A percentile compares a stretch with the other conserved stretches of the same genome.
Conservation (phyloP, 371 early-diverging fungal genomes). For the Mortierella sp. region DNA sequence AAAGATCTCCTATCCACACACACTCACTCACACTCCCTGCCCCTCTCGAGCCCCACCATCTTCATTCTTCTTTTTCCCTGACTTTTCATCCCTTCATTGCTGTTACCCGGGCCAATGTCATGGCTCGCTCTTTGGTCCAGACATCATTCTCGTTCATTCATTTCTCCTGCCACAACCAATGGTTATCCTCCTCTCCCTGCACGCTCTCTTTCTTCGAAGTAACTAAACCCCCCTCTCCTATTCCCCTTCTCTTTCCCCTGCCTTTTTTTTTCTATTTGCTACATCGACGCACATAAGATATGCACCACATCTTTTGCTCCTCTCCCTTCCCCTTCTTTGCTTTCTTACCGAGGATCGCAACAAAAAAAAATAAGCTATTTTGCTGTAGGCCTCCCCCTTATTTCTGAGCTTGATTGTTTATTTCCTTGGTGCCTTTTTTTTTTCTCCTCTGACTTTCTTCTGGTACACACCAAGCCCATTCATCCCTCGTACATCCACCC, state of each 20-base stretch:
- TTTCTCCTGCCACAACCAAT: too few relatives aligned
- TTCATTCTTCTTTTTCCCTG: too few relatives aligned
- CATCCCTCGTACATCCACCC: too few relatives aligned
- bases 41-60: too few relatives aligned
- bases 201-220: neutral
- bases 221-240: neutral
- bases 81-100: too few relatives aligned
- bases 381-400: neutral
- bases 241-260: neutral
- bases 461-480: neutral
- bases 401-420: conserved; percentile 1
- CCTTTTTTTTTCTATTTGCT: neutral
- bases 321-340: neutral
- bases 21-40: too few relatives aligned
- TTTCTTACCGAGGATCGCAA: conserved; percentile 4
- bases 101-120: too few relatives aligned
- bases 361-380: conserved; percentile 4
- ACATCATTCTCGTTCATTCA: too few relatives aligned
- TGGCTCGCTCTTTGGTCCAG: too few relatives aligned
- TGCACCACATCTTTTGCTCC: neutral
- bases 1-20: neutral
- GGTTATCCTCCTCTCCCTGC: neutral
- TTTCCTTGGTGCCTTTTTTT: neutral
- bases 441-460: neutral
- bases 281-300: neutral